Conservation (phyloP, 2,329 filamentous ascomycete genomes). For the Nemania abortiva region DNA sequence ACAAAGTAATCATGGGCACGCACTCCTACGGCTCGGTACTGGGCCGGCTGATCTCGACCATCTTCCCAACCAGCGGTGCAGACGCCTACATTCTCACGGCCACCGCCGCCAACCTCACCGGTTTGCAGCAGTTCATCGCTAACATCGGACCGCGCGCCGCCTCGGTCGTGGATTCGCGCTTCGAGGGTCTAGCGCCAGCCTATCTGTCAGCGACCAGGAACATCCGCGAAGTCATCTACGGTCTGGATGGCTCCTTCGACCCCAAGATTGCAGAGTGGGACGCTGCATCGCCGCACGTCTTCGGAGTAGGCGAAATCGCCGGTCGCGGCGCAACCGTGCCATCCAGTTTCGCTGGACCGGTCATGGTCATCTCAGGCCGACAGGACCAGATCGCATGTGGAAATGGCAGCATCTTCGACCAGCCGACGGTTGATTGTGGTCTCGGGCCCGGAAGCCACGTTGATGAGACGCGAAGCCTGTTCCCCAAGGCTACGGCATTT, state of each 20-base stretch:
- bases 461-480: conserved; percentile 8
- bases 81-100: conserved; percentile 9
- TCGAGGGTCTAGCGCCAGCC: conserved; percentile 4
- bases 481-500: conserved; percentile 5
- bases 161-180: conserved; percentile 1
- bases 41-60: not conserved
- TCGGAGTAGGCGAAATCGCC: conserved; percentile 4
- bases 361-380: conserved; percentile 7
- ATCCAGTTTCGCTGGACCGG: not conserved
- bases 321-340: not conserved
- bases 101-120: conserved; percentile 6
- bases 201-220: conserved; percentile 7
- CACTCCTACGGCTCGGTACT: conserved; percentile 4
- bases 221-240: conserved; percentile 11
- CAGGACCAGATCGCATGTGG: conserved; percentile 8
- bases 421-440: conserved; percentile 1
- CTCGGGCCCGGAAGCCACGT: conserved; percentile 4
- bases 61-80: conserved; percentile 7
- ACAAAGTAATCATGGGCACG: conserved; percentile 9
- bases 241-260: conserved; percentile 3
- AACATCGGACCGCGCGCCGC: conserved; percentile 5
- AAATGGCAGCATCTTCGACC: conserved; percentile 7
- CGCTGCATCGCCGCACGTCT: conserved; percentile 6
- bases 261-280: conserved; percentile 7
- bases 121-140: conserved; percentile 2